Conservation (phyloP, 2,329 filamentous ascomycete genomes). For the Sphaerostilbella broomeana region DNA sequence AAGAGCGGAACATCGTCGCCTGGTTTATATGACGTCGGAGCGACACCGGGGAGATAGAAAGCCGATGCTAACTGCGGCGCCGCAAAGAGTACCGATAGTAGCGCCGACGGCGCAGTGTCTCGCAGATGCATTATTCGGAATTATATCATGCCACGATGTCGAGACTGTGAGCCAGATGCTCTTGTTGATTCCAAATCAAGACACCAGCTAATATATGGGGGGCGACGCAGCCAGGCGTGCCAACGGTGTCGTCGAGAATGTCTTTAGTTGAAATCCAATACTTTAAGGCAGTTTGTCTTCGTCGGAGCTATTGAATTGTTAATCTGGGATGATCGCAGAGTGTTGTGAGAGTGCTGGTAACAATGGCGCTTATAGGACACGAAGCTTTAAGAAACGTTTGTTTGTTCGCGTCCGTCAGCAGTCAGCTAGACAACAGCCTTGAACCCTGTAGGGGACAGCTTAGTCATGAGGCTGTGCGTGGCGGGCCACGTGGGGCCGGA, state of each 20-base stretch:
- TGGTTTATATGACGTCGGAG: slow-evolving; percentile 81
- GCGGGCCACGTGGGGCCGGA: too few species aligned
- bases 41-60: slow-evolving; percentile 95
- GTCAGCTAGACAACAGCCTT: too few species aligned
- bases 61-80: slow-evolving; percentile 54
- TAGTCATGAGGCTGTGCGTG: too few species aligned
- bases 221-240: slow-evolving; percentile 13
- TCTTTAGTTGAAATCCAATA: too few species aligned
- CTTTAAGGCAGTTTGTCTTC: too few species aligned
- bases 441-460: too few species aligned
- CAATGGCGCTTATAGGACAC: too few species aligned
- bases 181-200: slow-evolving; percentile 1
- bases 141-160: slow-evolving; percentile 24
- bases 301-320: too few species aligned
- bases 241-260: not conserved
- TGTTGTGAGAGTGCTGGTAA: too few species aligned
- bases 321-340: too few species aligned
- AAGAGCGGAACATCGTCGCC: slow-evolving; percentile 77
- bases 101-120: slow-evolving; percentile 42
- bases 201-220: not conserved
- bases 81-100: slow-evolving; percentile 44
- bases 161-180: slow-evolving; percentile 1
- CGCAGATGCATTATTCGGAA: slow-evolving; percentile 38
- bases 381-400: too few species aligned
- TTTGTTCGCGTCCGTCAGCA: too few species aligned